phyloP scores from a whole-genome alignment of 208 protist genomes.

The Kentomonas sorsogonicus region DNA sequence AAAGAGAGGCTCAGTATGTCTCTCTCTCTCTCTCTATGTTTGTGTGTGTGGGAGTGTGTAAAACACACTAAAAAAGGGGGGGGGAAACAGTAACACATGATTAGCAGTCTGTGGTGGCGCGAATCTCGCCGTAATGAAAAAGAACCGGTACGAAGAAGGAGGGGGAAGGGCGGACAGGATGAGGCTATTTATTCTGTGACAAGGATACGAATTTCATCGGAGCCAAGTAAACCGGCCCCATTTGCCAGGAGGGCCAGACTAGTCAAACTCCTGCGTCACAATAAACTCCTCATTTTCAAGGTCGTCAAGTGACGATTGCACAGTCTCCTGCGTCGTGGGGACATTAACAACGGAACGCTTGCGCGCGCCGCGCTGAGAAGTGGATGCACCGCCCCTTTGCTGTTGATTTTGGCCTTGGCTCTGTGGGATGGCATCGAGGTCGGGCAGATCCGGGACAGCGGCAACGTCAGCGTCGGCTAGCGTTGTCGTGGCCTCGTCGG shows the following conservation, averaged over 20 bases:
- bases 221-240: no score
- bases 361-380: background rate
- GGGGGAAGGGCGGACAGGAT: no score
- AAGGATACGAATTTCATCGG: no score
- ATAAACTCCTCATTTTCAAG: conserved; percentile 75
- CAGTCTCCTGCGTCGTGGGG: conserved; percentile 52
- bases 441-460: conserved; percentile 11
- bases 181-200: no score
- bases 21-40: no score
- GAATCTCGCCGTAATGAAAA: no score
- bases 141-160: background rate
- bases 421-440: conserved; percentile 1
- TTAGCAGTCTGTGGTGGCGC: no score
- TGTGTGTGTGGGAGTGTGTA: no score
- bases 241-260: conserved; percentile 6
- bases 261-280: conserved; percentile 78
- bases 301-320: conserved; percentile 25
- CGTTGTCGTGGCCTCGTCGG: conserved; percentile 7
- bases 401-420: no score
- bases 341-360: conserved; percentile 30
- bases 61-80: background rate
- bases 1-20: background rate
- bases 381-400: no score
- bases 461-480: conserved; percentile 16
- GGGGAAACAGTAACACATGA: background rate